phyloP scores from a whole-genome alignment of 2,329 filamentous ascomycete species.

The Myriosclerotinia duriaeana region DNA sequence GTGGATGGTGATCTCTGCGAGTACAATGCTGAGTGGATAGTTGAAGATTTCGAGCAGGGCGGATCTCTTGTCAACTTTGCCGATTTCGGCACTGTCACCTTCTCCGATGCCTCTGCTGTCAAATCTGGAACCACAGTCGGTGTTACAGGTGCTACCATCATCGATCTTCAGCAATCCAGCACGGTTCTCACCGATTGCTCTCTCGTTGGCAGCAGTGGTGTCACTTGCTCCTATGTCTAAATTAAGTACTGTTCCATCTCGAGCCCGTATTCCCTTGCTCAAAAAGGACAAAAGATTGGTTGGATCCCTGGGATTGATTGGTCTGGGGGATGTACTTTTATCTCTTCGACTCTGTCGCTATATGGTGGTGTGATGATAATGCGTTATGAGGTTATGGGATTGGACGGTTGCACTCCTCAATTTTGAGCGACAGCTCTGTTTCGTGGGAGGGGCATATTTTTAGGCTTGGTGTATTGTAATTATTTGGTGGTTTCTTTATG shows the following conservation, averaged over 20 bases:
- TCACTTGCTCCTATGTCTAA: constrained; percentile 17
- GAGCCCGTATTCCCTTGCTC: constrained; percentile 7
- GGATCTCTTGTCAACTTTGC: constrained; percentile 46
- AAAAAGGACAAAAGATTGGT: background rate
- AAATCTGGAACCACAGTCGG: background rate
- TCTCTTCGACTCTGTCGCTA: constrained; percentile 7
- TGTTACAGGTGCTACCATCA: constrained; percentile 16
- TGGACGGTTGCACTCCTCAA: constrained; percentile 12
- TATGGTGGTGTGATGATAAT: constrained; percentile 5
- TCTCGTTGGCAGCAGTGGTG: background rate
- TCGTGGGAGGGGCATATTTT: constrained; percentile 14
- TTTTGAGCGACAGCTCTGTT: constrained; percentile 24
- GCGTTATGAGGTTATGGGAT: constrained; percentile 9
- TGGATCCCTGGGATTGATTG: constrained; percentile 8
- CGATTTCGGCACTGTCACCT: constrained; percentile 48
- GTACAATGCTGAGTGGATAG: constrained; percentile 54
- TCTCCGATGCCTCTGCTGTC: constrained; percentile 17
- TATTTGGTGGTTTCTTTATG: constrained; percentile 15
- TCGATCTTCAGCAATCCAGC: background rate
- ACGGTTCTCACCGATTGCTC: constrained; percentile 1
- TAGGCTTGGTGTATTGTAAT: constrained; percentile 6
- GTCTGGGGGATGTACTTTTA: background rate
- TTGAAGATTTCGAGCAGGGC: constrained; percentile 51
- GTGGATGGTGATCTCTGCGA: constrained; percentile 43
- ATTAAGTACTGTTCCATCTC: constrained; percentile 7